These are phyloP conservation scores for Mrakia gelida DNA, from an alignment of 768 basidiomycete species.

Conservation along the genomic window DNA sequence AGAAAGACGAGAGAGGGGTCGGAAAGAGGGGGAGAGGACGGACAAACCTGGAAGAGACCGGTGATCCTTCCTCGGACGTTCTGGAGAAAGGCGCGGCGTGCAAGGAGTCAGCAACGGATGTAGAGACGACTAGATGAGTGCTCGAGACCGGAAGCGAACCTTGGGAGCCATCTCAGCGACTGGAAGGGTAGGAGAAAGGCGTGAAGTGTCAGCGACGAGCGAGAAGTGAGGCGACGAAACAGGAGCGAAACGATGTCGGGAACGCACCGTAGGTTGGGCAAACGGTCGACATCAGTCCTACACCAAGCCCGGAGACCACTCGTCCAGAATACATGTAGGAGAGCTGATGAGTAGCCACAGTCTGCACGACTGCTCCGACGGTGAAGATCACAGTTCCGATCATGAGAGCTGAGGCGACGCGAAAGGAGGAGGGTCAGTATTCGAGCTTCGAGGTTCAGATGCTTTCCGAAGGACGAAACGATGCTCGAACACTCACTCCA, in stretches of 20 bases:
- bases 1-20: too few relatives aligned
- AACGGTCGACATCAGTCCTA: constrained; percentile 68
- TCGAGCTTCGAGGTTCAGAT: neutral
- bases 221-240: too few relatives aligned
- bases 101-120: neutral
- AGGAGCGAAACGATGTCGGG: too few relatives aligned
- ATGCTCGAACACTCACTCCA: neutral
- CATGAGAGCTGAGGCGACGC: constrained; percentile 4
- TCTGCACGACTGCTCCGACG: constrained; percentile 47
- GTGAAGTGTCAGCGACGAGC: too few relatives aligned
- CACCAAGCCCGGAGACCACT: constrained; percentile 73
- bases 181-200: too few relatives aligned
- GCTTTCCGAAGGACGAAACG: neutral
- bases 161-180: constrained; percentile 53
- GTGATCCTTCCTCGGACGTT: constrained; percentile 80
- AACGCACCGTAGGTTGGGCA: constrained; percentile 74
- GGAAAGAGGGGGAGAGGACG: too few relatives aligned
- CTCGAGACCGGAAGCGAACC: neutral
- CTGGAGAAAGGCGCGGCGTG: constrained; percentile 41
- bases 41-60: constrained; percentile 55
- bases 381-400: constrained; percentile 27
- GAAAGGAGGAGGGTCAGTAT: neutral
- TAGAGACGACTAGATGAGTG: neutral
- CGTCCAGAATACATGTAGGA: constrained; percentile 68
- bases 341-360: neutral